Base-by-base conservation (phyloP, 192 early-diverging fungal genomes). In the Backusella psychrophila region DNA sequence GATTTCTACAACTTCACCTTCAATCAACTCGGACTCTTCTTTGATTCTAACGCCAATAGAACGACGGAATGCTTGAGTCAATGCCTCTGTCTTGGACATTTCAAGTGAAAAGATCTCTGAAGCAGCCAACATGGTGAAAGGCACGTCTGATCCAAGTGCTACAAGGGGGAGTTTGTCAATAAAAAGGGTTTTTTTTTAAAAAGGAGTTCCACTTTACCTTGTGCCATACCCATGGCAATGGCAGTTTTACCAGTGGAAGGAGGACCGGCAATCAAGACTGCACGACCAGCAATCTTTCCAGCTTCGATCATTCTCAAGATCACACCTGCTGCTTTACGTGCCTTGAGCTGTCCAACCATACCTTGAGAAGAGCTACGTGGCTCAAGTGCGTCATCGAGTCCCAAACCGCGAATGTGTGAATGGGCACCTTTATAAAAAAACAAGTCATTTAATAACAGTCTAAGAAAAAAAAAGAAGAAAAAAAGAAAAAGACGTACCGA, bases 231-330 rank as follows among this genome's bases (percentile, higher is more conserved):
- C 97, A 98, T 98, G 11, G 98, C 98, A 83, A 99, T 98, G 35
- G 98, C 98, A 1, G 98, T 99, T 88, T 99, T 99, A 78, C 98
- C 98, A 5, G 98, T 98, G 56, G 95, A 96, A 5, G 98, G 98
- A n/a, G 96, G 93, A 21, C 98, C 98, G 33, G 98, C 98, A 93
- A 99, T 98, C 76, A 99, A 85, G 44, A 99, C 93, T 11, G 98
- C 96, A 11, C 98, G 90, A 59, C 98, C 98, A 35, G 97, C 96
- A 82, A 97, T 98, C 80, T 96, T 96, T 11, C 98, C 98, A 67
- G 98, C 94, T 84, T 98, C 95, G 75, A 99, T 98, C 87, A 99
- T 94, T 77, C 95, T 92, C 46, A 98, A 88, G 81, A 98, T 97
- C 12, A 99, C 92, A 31, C 98, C 98, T 9, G 98, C 98, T 6